Percentiles rank a stretch among this genome's conserved stretches.
These are phyloP conservation scores for Termitomyces sp. DNA, from an alignment of 768 basidiomycete genomes.

Conservation along the genomic window DNA sequence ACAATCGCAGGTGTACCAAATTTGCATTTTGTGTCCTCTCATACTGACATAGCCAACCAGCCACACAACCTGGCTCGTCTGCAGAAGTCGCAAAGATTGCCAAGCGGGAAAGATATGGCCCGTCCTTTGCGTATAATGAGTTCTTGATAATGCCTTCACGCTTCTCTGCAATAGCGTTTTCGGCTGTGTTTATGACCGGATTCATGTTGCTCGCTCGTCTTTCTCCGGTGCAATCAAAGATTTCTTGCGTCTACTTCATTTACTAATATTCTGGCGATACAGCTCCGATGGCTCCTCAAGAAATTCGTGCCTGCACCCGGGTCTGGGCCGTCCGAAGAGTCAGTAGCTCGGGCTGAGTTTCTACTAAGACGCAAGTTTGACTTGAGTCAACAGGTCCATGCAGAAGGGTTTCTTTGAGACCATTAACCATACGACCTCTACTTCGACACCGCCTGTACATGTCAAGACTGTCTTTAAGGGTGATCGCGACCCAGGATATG, in stretches of 20 bases:
- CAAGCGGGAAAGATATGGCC: slow-evolving; percentile 53
- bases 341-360: slow-evolving; percentile 22
- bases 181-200: slow-evolving; percentile 34
- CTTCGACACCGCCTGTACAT: slow-evolving; percentile 41
- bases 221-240: slow-evolving; percentile 35
- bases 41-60: background rate
- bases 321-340: slow-evolving; percentile 66
- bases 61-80: slow-evolving; percentile 1
- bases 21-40: background rate
- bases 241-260: background rate
- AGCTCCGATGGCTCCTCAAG: slow-evolving; percentile 61
- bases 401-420: slow-evolving; percentile 59
- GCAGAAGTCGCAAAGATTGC: slow-evolving; percentile 16
- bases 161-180: slow-evolving; percentile 39
- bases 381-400: slow-evolving; percentile 40
- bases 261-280: background rate
- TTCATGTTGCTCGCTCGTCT: slow-evolving; percentile 32
- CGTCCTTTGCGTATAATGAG: slow-evolving; percentile 76
- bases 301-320: slow-evolving; percentile 52
- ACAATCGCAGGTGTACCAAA: slow-evolving; percentile 20
- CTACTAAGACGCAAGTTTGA: background rate
- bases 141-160: slow-evolving; percentile 44
- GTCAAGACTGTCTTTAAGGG: slow-evolving; percentile 64
- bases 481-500: slow-evolving; percentile 78
- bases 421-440: slow-evolving; percentile 70